Percentiles rank a stretch among this genome's conserved stretches.
Conservation (phyloP, 257 asterid genomes). For the Rehmannia glutinosa region DNA sequence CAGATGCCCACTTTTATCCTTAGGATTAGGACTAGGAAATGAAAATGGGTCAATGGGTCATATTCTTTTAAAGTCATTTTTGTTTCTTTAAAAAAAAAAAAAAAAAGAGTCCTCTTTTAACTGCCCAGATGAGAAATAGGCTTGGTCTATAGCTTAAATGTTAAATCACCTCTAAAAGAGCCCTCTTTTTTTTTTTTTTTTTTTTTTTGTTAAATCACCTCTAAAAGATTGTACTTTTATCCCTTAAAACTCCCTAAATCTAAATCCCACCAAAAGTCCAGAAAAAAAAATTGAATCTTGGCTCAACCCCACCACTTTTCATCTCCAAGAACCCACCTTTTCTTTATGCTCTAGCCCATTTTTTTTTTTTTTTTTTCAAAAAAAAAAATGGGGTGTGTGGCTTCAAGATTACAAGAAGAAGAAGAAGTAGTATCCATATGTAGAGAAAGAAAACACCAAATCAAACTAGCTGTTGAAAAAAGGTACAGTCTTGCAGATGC, state of each 20-base stretch:
- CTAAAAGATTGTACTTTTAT: slow-evolving; percentile 11
- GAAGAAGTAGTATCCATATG: slow-evolving; percentile 86
- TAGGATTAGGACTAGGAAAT: slow-evolving; percentile 5
- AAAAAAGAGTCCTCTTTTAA: slow-evolving; percentile 18
- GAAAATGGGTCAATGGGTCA: slow-evolving; percentile 25
- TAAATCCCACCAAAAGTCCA: slow-evolving; percentile 13
- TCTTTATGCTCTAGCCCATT: slow-evolving; percentile 2
- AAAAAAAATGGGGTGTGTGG: slow-evolving; percentile 75
- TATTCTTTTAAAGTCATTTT: slow-evolving; percentile 28
- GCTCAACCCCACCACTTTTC: slow-evolving; percentile 33
- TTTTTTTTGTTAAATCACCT: too few relatives aligned
- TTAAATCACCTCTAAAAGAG: slow-evolving; percentile 19
- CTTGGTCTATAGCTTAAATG: slow-evolving; percentile 8
- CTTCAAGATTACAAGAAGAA: slow-evolving; percentile 67
- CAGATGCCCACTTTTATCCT: slow-evolving; percentile 18
- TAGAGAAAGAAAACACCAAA: slow-evolving; percentile 68
- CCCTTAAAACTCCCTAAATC: slow-evolving; percentile 14
- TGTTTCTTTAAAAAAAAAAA: slow-evolving; percentile 11
- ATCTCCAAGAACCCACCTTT: slow-evolving; percentile 42
- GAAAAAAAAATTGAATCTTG: slow-evolving; percentile 20
- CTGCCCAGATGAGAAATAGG: slow-evolving; percentile 24
- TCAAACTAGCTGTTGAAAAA: slow-evolving; percentile 76
- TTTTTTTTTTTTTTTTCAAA: neutral
- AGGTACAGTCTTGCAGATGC: slow-evolving; percentile 82
- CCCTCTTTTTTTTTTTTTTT: too few relatives aligned